Base-by-base conservation (phyloP, 179 eudicot genomes). In the Dionaea muscipula region DNA sequence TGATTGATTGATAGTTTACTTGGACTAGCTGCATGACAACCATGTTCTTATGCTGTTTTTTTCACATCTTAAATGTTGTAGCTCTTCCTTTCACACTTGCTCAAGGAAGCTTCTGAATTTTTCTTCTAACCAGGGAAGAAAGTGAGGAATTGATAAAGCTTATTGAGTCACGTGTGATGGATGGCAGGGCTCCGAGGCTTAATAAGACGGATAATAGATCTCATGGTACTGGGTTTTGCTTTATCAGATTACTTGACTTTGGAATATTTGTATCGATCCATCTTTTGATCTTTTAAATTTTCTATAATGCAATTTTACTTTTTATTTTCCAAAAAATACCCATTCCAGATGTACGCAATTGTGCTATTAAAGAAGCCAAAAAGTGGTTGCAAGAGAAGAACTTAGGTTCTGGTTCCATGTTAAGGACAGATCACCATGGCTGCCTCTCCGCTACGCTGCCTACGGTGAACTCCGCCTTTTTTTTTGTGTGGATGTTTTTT, bases 371-470 rank as follows among this genome's bases (percentile, higher is more conserved):
- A 80, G 91, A 88, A 78, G 94, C 96, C 47, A 80, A 73, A 63
- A 76, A 68, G 50, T 88, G 96, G 96, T 65, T 82, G 61, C 75
- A 80, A 68, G 82, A 85, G 54, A 85, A 75, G 77, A 88, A 72
- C 50, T 63, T 47, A 31, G 69, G 73, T 61, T 71, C 82, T 48
- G 77, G 68, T 48, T 75, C 80, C 53, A 77, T 67, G 70, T 56
- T 62, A 47, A 64, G 66, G 55, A 27, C 46, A 71, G 80, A 62
- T 39, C 48, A 47, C 58, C 72, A 70, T 48, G 56, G 47, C 61
- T 24, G 55, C 33, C 62, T 65, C 33, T 53, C 70, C 49, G 65
- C 69, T 9, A 41, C 62, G 59, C 51, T 69, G 39, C 70, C 72
- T 27, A 76, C 71, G 61, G 93, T 86, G 52, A 43, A n/a, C n/a